Conservation (phyloP, 1,139 yeast species). For the Geotrichum klebahnii region DNA sequence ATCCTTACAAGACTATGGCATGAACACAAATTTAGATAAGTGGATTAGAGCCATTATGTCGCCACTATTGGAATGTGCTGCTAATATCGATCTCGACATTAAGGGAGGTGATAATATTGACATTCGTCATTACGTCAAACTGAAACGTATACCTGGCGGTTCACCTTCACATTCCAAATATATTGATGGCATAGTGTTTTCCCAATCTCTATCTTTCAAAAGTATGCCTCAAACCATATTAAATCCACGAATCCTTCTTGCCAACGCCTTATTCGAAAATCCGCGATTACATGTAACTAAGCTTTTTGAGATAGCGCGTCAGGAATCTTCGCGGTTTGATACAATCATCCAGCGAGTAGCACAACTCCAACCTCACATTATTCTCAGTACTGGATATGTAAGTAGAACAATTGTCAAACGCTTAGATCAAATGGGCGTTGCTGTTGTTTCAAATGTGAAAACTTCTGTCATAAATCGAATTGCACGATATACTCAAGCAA, state of each 20-base stretch:
- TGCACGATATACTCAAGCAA: slow-evolving; percentile 77
- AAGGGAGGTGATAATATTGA: slow-evolving; percentile 72
- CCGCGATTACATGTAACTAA: slow-evolving; percentile 70
- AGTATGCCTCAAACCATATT: slow-evolving; percentile 62
- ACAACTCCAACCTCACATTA: slow-evolving; percentile 72
- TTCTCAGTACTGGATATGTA: slow-evolving; percentile 75
- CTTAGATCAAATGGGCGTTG: slow-evolving; percentile 70
- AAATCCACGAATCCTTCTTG: slow-evolving; percentile 71
- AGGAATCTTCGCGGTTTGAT: slow-evolving; percentile 78
- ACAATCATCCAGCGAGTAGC: slow-evolving; percentile 77
- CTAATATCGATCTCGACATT: slow-evolving; percentile 52
- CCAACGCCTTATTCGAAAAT: slow-evolving; percentile 88
- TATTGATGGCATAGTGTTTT: slow-evolving; percentile 77
- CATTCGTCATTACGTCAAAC: slow-evolving; percentile 78
- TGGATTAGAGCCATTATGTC: slow-evolving; percentile 52
- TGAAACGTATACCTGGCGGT: slow-evolving; percentile 81
- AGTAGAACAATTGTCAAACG: slow-evolving; percentile 77
- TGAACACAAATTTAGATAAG: slow-evolving; percentile 49
- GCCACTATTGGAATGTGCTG: slow-evolving; percentile 46
- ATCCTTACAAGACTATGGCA: slow-evolving; percentile 62
- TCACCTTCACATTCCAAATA: slow-evolving; percentile 52
- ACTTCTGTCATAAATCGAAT: slow-evolving; percentile 78
- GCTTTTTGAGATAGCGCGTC: slow-evolving; percentile 78
- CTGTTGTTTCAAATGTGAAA: slow-evolving; percentile 76
- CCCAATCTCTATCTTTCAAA: slow-evolving; percentile 79